Percentiles rank a stretch among this genome's conserved stretches.
These are phyloP conservation scores for Hymenoscyphus albidus DNA, from an alignment of 2,329 filamentous ascomycete species.

Conservation along the genomic window DNA sequence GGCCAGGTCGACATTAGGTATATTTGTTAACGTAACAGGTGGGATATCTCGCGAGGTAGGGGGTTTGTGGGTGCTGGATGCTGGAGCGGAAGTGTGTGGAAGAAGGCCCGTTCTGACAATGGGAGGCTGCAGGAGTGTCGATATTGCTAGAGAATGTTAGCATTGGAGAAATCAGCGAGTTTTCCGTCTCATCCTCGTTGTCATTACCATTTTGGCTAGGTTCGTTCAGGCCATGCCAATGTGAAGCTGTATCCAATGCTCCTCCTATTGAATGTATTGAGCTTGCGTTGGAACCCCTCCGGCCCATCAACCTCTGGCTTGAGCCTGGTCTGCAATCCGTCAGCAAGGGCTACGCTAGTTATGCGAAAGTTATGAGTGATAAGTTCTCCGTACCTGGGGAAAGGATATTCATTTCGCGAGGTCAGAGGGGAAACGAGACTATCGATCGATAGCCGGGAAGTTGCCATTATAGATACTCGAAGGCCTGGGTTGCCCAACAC, in stretches of 20 bases:
- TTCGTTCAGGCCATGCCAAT: conserved; percentile 59
- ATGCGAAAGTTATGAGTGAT: conserved; percentile 3
- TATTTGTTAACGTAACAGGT: conserved; percentile 86
- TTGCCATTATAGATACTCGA: conserved; percentile 35
- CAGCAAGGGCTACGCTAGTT: conserved; percentile 41
- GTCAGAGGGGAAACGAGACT: conserved; percentile 41
- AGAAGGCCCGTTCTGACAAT: conserved; percentile 85
- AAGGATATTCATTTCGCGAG: conserved; percentile 44
- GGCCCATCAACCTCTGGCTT: conserved; percentile 43
- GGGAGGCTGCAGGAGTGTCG: conserved; percentile 84
- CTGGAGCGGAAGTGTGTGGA: conserved; percentile 68
- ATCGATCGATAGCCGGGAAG: conserved; percentile 45
- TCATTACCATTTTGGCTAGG: conserved; percentile 87
- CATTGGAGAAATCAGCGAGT: conserved; percentile 69
- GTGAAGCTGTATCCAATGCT: conserved; percentile 66
- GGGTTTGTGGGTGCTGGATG: conserved; percentile 70
- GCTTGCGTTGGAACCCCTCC: conserved; percentile 80
- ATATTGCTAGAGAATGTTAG: conserved; percentile 89
- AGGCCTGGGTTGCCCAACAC: conserved; percentile 3
- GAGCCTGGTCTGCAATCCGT: conserved; percentile 30
- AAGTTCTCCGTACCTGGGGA: conserved; percentile 45
- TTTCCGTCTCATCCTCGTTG: conserved; percentile 53
- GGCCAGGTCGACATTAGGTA: conserved; percentile 72
- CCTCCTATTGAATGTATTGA: conserved; percentile 81
- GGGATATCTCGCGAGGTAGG: conserved; percentile 89